These are phyloP conservation scores for Rachicladosporium sp. DNA, from an alignment of 2,329 filamentous ascomycete genomes.

Conservation along the genomic window DNA sequence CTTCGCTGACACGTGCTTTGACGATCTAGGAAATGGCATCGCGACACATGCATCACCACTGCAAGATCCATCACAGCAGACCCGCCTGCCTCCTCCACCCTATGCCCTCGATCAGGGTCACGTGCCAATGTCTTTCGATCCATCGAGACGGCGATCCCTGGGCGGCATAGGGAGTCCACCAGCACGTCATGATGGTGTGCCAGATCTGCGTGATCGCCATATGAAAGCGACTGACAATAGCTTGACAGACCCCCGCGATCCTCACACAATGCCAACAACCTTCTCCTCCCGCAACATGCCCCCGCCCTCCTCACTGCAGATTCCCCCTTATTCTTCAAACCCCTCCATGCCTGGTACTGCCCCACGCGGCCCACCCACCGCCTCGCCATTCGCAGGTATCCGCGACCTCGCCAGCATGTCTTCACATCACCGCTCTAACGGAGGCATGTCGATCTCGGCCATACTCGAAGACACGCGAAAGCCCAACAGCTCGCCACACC, in stretches of 20 bases:
- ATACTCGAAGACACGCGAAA: slow-evolving; percentile 37
- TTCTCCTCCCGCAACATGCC: slow-evolving; percentile 36
- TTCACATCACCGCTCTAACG: slow-evolving; percentile 39
- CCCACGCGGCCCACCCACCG: slow-evolving; percentile 32
- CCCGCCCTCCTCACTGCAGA: slow-evolving; percentile 36
- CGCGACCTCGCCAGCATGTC: slow-evolving; percentile 44
- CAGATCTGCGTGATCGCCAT: not conserved
- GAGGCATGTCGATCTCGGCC: slow-evolving; percentile 63
- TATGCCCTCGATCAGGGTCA: not conserved
- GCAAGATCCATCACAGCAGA: slow-evolving; percentile 9
- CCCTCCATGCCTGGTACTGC: slow-evolving; percentile 21
- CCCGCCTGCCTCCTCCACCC: slow-evolving; percentile 1
- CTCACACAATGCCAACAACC: slow-evolving; percentile 27
- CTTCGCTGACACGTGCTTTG: slow-evolving; percentile 4
- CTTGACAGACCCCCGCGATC: slow-evolving; percentile 16
- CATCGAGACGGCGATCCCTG: slow-evolving; percentile 31
- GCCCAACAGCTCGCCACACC: slow-evolving; percentile 21
- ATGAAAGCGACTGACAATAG: slow-evolving; percentile 5
- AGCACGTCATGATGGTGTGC: not conserved
- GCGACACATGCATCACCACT: slow-evolving; percentile 9
- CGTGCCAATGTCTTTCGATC: slow-evolving; percentile 28
- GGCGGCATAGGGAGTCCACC: slow-evolving; percentile 18
- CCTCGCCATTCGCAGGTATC: slow-evolving; percentile 34
- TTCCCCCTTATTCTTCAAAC: slow-evolving; percentile 23
- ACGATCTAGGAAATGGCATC: slow-evolving; percentile 2